Conservation (phyloP, 148 eudicot species). For the Silene conica region DNA sequence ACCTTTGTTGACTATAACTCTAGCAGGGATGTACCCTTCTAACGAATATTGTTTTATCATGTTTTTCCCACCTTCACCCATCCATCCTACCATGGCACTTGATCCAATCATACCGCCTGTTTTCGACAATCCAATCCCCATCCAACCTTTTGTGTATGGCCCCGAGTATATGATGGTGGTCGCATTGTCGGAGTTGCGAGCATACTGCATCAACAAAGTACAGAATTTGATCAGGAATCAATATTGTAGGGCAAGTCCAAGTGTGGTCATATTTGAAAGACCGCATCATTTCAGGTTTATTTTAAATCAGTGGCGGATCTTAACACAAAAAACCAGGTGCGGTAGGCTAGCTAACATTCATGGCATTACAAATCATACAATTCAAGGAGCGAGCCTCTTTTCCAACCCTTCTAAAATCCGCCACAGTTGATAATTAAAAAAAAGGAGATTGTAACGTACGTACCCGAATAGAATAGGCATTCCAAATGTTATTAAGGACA, state of each 20-base stretch:
- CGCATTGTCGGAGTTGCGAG: background rate
- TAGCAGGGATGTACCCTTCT: background rate
- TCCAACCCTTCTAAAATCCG: too few relatives aligned
- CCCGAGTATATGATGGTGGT: conserved; percentile 13
- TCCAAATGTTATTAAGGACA: conserved; percentile 5
- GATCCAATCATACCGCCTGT: conserved; percentile 17
- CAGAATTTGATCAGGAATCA: background rate
- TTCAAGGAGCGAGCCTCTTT: too few relatives aligned
- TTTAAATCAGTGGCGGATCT: too few relatives aligned
- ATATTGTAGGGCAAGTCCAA: too few relatives aligned
- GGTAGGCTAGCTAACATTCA: too few relatives aligned
- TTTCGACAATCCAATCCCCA: conserved; percentile 16
- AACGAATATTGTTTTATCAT: conserved; percentile 19
- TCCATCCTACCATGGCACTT: conserved; percentile 24
- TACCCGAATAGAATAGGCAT: conserved; percentile 4
- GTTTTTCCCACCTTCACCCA: conserved; percentile 8
- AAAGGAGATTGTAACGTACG: background rate
- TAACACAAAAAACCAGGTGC: too few relatives aligned
- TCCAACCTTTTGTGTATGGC: conserved; percentile 7
- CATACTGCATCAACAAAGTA: background rate
- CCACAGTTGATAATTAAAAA: too few relatives aligned
- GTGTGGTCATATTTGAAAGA: too few relatives aligned
- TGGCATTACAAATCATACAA: background rate
- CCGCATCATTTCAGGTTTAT: too few relatives aligned
- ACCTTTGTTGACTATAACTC: conserved; percentile 16